These are phyloP conservation scores for Dacryopinax primogenitus DNA, from an alignment of 768 basidiomycete species.

Conservation along the genomic window DNA sequence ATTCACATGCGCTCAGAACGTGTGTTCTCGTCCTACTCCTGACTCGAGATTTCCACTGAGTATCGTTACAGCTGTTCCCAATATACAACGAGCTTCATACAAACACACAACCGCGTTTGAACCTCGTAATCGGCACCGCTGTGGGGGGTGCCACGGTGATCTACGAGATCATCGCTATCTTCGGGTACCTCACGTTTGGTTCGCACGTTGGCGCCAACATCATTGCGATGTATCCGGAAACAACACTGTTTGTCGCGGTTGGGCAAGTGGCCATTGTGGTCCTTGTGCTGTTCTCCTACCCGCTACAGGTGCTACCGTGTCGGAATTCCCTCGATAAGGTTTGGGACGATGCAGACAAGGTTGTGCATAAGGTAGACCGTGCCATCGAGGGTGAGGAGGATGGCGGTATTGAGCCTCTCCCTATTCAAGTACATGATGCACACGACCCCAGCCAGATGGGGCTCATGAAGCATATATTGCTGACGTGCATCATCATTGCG, in stretches of 20 bases:
- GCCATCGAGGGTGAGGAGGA: conserved; percentile 22
- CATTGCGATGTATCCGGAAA: conserved; percentile 86
- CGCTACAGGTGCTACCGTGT: conserved; percentile 87
- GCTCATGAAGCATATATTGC: conserved; percentile 47
- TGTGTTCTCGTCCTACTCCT: conserved; percentile 29
- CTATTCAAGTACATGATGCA: conserved; percentile 40
- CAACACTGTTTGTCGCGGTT: conserved; percentile 80
- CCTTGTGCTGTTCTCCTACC: conserved; percentile 85
- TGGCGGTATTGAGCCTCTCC: conserved; percentile 38
- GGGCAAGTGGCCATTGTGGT: conserved; percentile 88
- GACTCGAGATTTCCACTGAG: conserved; percentile 9
- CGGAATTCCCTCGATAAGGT: conserved; percentile 85
- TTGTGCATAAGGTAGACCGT: conserved; percentile 26
- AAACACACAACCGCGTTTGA: conserved; percentile 75
- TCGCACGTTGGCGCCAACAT: conserved; percentile 83
- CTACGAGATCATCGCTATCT: conserved; percentile 78
- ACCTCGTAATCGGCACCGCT: conserved; percentile 70
- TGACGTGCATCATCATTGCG: conserved; percentile 55
- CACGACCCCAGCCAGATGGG: conserved; percentile 46
- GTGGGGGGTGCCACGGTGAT: conserved; percentile 73
- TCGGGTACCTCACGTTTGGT: conserved; percentile 91
- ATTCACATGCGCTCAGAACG: conserved; percentile 87
- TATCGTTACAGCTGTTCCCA: conserved; percentile 58
- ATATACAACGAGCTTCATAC: conserved; percentile 79
- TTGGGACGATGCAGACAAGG: conserved; percentile 35